Conservation (phyloP, 352 stramenopile species). For the Pythium grandisporangium region DNA sequence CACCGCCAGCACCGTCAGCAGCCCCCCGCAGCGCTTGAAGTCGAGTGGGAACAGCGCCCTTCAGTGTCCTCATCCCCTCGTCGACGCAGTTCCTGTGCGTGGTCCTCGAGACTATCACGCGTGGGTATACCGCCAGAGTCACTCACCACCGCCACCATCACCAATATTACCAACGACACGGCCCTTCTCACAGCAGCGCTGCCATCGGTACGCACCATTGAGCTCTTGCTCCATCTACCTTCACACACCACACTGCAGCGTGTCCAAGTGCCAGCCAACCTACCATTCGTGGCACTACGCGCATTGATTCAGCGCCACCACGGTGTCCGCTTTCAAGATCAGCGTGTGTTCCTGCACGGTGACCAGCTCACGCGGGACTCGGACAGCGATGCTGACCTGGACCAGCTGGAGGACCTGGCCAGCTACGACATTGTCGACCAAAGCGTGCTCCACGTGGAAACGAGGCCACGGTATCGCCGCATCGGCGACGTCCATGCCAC, state of each 20-base stretch:
- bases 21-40: too few relatives aligned
- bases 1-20: too few relatives aligned
- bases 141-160: too few relatives aligned
- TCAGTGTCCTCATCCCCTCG: too few relatives aligned
- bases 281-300: conserved; percentile 43
- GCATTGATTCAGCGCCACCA: conserved; percentile 52
- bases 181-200: conserved; percentile 5
- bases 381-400: too few relatives aligned
- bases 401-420: conserved; percentile 44
- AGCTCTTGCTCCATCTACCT: conserved; percentile 42
- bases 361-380: conserved; percentile 50
- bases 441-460: conserved; percentile 35
- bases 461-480: conserved; percentile 33
- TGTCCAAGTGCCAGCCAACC: conserved; percentile 28
- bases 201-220: conserved; percentile 23
- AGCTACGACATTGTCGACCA: conserved; percentile 46
- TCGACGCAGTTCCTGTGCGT: too few relatives aligned
- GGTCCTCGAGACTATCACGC: too few relatives aligned
- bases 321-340: conserved; percentile 44
- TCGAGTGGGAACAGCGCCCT: too few relatives aligned
- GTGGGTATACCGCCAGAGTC: too few relatives aligned
- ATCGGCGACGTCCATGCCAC: conserved; percentile 61
- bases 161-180: too few relatives aligned
- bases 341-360: conserved; percentile 42
- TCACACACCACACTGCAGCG: conserved; percentile 19